These are phyloP conservation scores for Artemisia argyi DNA, from an alignment of 129 eudicot genomes.

Conservation along the genomic window DNA sequence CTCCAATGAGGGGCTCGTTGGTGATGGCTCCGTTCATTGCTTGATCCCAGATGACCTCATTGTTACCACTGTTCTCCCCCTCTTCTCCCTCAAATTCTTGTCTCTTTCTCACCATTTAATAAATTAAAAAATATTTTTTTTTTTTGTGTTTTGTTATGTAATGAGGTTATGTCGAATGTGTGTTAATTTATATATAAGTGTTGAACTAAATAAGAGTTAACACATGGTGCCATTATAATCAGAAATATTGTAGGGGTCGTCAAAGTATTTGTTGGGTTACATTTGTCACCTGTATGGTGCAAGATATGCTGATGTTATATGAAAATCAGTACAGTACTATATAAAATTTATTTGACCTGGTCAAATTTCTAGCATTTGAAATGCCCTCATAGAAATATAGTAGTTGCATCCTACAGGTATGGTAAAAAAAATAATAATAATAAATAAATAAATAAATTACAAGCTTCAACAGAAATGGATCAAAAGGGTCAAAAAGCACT, in stretches of 20 bases:
- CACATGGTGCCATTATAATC: slow-evolving; percentile 4
- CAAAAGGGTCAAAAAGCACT: no score
- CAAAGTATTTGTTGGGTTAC: slow-evolving; percentile 26
- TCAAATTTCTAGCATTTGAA: slow-evolving; percentile 26
- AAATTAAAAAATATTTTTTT: neutral
- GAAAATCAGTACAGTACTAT: slow-evolving; percentile 11
- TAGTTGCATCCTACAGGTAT: no score
- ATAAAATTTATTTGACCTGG: slow-evolving; percentile 33
- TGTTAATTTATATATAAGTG: slow-evolving; percentile 13
- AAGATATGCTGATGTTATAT: slow-evolving; percentile 26
- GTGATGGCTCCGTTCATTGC: slow-evolving; percentile 12
- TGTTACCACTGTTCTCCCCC: slow-evolving; percentile 18
- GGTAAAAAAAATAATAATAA: neutral
- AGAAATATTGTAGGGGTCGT: slow-evolving; percentile 31
- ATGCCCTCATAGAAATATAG: neutral
- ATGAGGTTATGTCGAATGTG: slow-evolving; percentile 8
- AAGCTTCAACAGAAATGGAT: neutral
- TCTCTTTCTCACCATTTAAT: slow-evolving; percentile 40
- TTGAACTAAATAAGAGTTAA: slow-evolving; percentile 10
- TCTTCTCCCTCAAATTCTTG: slow-evolving; percentile 33
- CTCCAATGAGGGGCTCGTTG: slow-evolving; percentile 21
- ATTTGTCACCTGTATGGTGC: slow-evolving; percentile 29
- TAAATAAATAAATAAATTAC: no score
- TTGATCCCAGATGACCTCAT: slow-evolving; percentile 32
- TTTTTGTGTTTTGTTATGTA: slow-evolving; percentile 16